Base-by-base conservation (phyloP, 1,284 basidiomycete genomes). In the Thecaphora thlaspeos region DNA sequence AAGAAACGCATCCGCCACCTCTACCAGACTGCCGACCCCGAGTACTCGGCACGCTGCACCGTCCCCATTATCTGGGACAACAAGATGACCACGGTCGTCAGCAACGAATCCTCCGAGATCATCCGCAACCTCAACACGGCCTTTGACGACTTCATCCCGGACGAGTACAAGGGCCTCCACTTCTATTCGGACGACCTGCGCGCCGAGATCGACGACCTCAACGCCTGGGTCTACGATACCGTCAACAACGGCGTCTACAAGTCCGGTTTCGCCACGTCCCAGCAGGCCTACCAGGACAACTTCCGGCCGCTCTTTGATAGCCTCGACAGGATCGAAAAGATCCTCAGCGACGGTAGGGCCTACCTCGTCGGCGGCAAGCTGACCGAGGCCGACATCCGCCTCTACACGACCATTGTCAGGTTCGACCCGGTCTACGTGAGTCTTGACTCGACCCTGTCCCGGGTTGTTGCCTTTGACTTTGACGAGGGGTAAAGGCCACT, bases 31-130 rank as follows among this genome's bases (percentile, higher is more conserved):
- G 89, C 85, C 0, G 81, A 91, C 58, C 86, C 87, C 1, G 74
- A 70, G 7, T 79, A 78, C 55, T 32, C 43, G 32, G 65, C 64
- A 38, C 66, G 75, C 28, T 71, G 66, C 53, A 79, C 78, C 3
- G 78, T 79, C 22, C 93, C 94, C n/a, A 81, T 93, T 43, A 81
- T 97, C 1, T 98, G 91, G 90, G 95, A 97, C 81, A 94, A 87
- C 81, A 89, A 95, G 80, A 81, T 79, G 37, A 80, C 87, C 52
- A 91, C 89, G 34, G 89, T 98, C 66, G 95, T 98, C 51, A 95
- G 90, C 82, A 98, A 76, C 62, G 75, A 78, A 54, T 78, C 76
- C 3, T 61, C 64, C 22, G 78, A 79, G 39, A 61, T 97, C 72
- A 91, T 97, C 70, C 87, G 94, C 48, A 89, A 92, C 41, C 84